Conservation (phyloP, 2,329 filamentous ascomycete species). For the Colletotrichum abscissum region DNA sequence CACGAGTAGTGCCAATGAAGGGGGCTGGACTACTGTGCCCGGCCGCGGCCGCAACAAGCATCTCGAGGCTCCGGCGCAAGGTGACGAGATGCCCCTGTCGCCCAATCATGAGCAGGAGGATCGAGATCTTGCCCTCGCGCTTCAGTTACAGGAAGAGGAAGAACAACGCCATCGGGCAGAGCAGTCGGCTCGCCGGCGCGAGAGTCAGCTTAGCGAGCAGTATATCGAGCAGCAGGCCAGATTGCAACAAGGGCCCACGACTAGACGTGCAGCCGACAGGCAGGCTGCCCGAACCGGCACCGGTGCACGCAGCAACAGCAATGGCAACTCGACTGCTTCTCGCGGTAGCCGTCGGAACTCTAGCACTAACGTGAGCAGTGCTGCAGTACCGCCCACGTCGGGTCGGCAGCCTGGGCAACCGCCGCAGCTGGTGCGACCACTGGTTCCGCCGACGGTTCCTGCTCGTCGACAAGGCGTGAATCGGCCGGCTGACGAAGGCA, state of each 20-base stretch:
- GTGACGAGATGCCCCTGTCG: slow-evolving; percentile 45
- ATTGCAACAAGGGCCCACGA: slow-evolving; percentile 41
- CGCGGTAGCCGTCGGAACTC: slow-evolving; percentile 29
- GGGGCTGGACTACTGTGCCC: slow-evolving; percentile 68
- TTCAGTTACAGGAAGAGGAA: slow-evolving; percentile 96
- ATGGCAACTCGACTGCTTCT: slow-evolving; percentile 13
- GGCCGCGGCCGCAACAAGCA: slow-evolving; percentile 22
- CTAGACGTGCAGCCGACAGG: slow-evolving; percentile 38
- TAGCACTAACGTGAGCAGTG: slow-evolving; percentile 37
- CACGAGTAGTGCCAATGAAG: slow-evolving; percentile 24
- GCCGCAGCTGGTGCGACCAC: slow-evolving; percentile 56
- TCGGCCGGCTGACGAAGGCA: slow-evolving; percentile 50
- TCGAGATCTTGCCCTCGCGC: slow-evolving; percentile 85
- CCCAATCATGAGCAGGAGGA: slow-evolving; percentile 77
- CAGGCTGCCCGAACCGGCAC: slow-evolving; percentile 36
- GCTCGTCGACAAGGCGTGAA: slow-evolving; percentile 50
- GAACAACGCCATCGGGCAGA: slow-evolving; percentile 78
- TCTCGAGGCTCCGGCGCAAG: slow-evolving; percentile 18
- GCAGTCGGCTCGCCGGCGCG: slow-evolving; percentile 71
- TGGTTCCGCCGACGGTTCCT: slow-evolving; percentile 55
- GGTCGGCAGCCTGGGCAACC: slow-evolving; percentile 33
- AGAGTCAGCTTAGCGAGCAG: slow-evolving; percentile 75
- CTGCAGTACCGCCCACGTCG: not conserved
- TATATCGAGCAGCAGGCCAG: slow-evolving; percentile 74
- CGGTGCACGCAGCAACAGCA: slow-evolving; percentile 26